Conservation (phyloP, 805 yeast genomes). For the Suhomyces sp. region DNA sequence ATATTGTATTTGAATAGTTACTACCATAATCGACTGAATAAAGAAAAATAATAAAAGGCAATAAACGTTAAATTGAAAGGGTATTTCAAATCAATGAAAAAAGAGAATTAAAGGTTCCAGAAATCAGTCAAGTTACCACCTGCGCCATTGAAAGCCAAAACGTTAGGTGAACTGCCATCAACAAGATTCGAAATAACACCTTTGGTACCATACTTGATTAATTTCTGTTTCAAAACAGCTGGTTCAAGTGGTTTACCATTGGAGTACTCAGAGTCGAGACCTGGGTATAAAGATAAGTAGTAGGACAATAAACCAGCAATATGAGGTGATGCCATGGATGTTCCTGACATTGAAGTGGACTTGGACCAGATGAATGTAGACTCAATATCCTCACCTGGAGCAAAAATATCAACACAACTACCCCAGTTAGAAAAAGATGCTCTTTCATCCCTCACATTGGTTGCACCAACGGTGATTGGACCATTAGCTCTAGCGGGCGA, state of each 20-base stretch:
- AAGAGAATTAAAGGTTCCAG: conserved; percentile 41
- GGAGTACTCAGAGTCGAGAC: conserved; percentile 59
- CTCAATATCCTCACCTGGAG: conserved; percentile 88
- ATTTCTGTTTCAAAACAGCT: conserved; percentile 70
- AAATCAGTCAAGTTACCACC: conserved; percentile 67
- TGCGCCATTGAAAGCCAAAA: conserved; percentile 77
- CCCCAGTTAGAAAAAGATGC: conserved; percentile 97
- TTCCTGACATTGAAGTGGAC: conserved; percentile 86
- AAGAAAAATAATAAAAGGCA: not conserved
- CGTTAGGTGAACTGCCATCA: conserved; percentile 66
- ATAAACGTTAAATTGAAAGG: not conserved
- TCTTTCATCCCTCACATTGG: conserved; percentile 82
- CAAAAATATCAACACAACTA: conserved; percentile 92
- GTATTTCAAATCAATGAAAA: not conserved
- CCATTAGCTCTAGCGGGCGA: conserved; percentile 87
- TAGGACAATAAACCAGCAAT: conserved; percentile 89
- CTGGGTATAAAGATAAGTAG: conserved; percentile 84
- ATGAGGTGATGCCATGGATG: conserved; percentile 98
- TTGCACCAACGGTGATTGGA: conserved; percentile 94
- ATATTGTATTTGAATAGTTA: not conserved
- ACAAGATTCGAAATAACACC: conserved; percentile 60
- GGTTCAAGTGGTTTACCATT: conserved; percentile 59
- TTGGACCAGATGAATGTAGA: conserved; percentile 81
- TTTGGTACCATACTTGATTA: conserved; percentile 66
- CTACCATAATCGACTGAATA: not conserved